phyloP scores from a whole-genome alignment of 345 rosid species.

The Salix exigua region DNA sequence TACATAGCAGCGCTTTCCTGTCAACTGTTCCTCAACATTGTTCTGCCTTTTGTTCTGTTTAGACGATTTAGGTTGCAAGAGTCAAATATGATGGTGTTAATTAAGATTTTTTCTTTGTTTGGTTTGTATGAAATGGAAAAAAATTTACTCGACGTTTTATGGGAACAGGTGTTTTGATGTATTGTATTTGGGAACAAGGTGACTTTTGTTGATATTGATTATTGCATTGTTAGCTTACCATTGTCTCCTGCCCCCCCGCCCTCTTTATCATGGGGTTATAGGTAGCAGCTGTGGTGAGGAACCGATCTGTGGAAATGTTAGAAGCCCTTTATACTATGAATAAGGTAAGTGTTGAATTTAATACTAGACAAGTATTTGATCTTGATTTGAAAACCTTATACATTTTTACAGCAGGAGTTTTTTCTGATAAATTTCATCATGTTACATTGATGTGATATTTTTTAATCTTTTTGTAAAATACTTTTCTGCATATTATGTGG shows the following conservation, averaged over 20 bases:
- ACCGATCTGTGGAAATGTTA: conserved; percentile 79
- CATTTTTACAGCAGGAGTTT: neutral
- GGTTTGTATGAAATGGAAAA: neutral
- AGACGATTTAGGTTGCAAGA: neutral
- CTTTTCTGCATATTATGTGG: neutral
- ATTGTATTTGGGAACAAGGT: neutral
- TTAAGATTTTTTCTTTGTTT: neutral
- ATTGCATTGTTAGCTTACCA: neutral
- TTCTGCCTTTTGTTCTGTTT: neutral
- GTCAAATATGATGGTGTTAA: neutral
- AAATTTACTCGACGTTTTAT: neutral
- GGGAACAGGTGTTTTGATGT: neutral
- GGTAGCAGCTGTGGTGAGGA: conserved; percentile 67
- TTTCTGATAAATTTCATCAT: neutral
- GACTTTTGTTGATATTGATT: neutral
- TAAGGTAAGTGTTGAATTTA: conserved; percentile 37
- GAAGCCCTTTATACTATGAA: conserved; percentile 90
- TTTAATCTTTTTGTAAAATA: neutral
- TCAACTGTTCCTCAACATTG: neutral
- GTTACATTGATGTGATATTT: neutral
- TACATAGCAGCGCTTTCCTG: neutral
- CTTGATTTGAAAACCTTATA: neutral
- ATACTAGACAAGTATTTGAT: neutral
- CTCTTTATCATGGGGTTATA: conserved; percentile 27
- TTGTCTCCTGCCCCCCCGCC: neutral